Conservation (phyloP, 306 rosid species). For the Myrica gale region DNA sequence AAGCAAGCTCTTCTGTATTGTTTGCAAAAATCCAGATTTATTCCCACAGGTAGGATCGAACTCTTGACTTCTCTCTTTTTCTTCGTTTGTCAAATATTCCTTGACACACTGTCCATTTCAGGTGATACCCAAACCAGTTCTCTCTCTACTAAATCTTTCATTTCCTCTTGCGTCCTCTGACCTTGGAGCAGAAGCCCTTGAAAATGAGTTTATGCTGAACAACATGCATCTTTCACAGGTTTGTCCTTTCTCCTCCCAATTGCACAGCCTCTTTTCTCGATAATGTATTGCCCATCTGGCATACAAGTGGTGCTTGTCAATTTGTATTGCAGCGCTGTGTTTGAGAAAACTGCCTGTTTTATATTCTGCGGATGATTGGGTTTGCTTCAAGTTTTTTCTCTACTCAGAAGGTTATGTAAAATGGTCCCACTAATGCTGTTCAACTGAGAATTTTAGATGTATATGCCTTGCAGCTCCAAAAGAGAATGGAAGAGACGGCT, state of each 20-base stretch:
- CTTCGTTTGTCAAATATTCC: slow-evolving; percentile 16
- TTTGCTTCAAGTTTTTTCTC: not conserved
- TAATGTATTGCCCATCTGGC: not conserved
- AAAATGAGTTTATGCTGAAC: slow-evolving; percentile 79
- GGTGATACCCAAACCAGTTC: slow-evolving; percentile 89
- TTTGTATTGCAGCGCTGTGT: slow-evolving; percentile 8
- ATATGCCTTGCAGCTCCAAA: slow-evolving; percentile 59
- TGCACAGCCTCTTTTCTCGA: slow-evolving; percentile 13
- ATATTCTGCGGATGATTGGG: slow-evolving; percentile 5
- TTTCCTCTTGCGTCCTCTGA: slow-evolving; percentile 93
- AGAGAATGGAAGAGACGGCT: slow-evolving; percentile 68
- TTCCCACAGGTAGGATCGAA: slow-evolving; percentile 65
- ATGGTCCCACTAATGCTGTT: slow-evolving; percentile 14
- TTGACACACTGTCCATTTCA: slow-evolving; percentile 38
- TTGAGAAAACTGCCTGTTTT: not conserved
- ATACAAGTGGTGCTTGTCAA: slow-evolving; percentile 6
- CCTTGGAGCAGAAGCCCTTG: slow-evolving; percentile 82
- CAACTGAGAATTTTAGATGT: slow-evolving; percentile 13
- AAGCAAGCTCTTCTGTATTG: slow-evolving; percentile 75
- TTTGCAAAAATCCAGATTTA: slow-evolving; percentile 63
- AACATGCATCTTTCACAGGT: slow-evolving; percentile 76
- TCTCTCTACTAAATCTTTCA: slow-evolving; percentile 64
- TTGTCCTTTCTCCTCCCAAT: slow-evolving; percentile 26
- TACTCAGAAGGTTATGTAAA: not conserved
- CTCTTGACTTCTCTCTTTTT: slow-evolving; percentile 16